Evolutionary conservation across 306 rosid species (phyloP).

Genomic region (peach (Prunus persica)): Prunus_persica_NCBIv2 NC_034015.1:12089501-12090000

Average conservation of each 20-base stretch:
- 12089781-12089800: background rate
- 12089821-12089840: background rate
- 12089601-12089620: background rate
- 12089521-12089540: background rate
- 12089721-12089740: background rate
- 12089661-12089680: background rate
- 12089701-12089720: background rate
- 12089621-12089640: background rate
- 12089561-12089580: background rate
- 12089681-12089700: background rate
- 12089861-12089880: background rate
- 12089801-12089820: background rate
- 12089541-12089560: background rate
- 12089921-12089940: background rate
- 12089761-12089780: background rate
- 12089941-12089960: background rate
- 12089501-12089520: background rate
- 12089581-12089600: background rate
- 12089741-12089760: background rate
- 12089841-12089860: background rate
- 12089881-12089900: background rate
- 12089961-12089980: background rate
- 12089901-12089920: background rate
- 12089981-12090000: background rate
- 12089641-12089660: background rate